Base-by-base conservation (phyloP, 352 stramenopile species). In the Phytophthora idaei region DNA sequence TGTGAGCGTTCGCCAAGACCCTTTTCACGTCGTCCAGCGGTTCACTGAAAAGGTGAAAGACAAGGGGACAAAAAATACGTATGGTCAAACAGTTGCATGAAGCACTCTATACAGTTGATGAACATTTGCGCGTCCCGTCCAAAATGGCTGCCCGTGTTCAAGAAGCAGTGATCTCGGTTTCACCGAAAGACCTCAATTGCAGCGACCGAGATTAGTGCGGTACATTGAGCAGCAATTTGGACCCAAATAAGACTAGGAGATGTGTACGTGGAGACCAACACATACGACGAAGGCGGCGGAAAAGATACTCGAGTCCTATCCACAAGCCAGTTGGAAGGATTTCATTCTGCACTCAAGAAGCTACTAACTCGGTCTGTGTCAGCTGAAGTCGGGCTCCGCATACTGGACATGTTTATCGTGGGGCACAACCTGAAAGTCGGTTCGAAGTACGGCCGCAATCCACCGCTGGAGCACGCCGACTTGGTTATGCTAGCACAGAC, bases 31-130 rank as follows among this genome's bases (percentile, higher is more conserved):
- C 5, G n/a, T 57, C 3, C 57, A 65, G 39, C 12, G 57, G 1
- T 67, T 67, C 27, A 55, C 50, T 44, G 60, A 61, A 21, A 61
- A 67, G 25, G 31, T 60, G 4, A 67, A 67, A 32, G 21, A 61
- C 5, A 67, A 57, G 17, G 9, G 5, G 1, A 25, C 5, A 1
- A 32, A 14, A 14, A 32, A 67, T 61, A n/a, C 6, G 7, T 0
- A n/a, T 61, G 1, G 21, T n/a, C 29, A 54, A 61, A 21, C 27
- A 56, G 15, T 9, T 67, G 2, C 39, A 44, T 11, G 15, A 42
- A 8, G 41, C 32, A 17, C 5, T 67, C 11, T 56, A 67, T 4
- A n/a, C 10, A 21, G 31, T 60, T 8, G 52, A 49, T 25, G 50
- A 45, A n/a, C 12, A 50, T 3, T 31, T 67, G 8, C 31, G 50